phyloP scores from a whole-genome alignment of 148 eudicot genomes.

The Agrostemma githago region DNA sequence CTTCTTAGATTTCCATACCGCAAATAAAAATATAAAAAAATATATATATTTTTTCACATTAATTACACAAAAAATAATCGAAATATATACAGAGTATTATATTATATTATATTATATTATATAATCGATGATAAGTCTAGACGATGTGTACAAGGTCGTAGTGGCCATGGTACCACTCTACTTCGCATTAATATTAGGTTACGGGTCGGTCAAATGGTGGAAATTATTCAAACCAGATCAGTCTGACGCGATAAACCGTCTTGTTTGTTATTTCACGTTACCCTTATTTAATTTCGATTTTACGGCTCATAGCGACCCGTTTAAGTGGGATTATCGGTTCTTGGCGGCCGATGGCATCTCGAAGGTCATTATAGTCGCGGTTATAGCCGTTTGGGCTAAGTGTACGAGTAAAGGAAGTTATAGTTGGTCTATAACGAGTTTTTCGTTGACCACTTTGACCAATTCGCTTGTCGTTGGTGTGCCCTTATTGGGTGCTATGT shows the following conservation, averaged over 20 bases:
- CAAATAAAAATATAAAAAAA: no score
- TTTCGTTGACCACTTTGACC: constrained; percentile 54
- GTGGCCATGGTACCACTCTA: constrained; percentile 77
- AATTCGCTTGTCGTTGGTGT: constrained; percentile 72
- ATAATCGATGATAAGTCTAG: constrained; percentile 54
- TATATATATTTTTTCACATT: no score
- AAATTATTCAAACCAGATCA: constrained; percentile 52
- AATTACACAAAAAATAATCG: no score
- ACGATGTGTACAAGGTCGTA: constrained; percentile 68
- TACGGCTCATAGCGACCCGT: constrained; percentile 68
- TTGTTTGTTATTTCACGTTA: constrained; percentile 64
- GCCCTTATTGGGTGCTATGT: constrained; percentile 66
- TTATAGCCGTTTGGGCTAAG: constrained; percentile 61
- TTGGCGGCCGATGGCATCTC: constrained; percentile 63
- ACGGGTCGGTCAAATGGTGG: constrained; percentile 76
- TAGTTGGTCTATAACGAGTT: constrained; percentile 75
- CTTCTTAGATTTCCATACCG: not conserved
- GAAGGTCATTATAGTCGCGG: constrained; percentile 51
- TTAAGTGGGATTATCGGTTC: constrained; percentile 52
- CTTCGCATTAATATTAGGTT: constrained; percentile 60
- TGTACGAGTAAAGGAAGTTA: constrained; percentile 60
- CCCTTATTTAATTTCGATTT: constrained; percentile 75
- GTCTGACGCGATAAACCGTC: constrained; percentile 58
- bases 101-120: not conserved
- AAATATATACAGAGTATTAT: no score